Evolutionary conservation across 306 rosid genomes (phyloP), one percentile per base, ranked within the genome.

Genomic region (Ammopiptanthus mongolicus): DNA sequence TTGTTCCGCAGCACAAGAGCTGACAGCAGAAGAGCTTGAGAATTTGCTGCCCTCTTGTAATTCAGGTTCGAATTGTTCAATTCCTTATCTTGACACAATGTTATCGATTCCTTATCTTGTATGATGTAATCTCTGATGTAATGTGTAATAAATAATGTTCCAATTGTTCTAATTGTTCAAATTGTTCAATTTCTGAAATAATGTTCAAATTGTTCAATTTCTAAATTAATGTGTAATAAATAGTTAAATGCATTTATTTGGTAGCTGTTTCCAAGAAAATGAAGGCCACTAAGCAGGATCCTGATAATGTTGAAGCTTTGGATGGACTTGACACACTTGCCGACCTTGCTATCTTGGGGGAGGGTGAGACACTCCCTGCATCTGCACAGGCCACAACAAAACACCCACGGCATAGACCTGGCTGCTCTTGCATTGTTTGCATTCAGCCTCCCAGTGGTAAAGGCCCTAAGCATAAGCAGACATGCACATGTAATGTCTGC

Each of bases 401-500:
- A 78, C 99, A 95, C 75, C 99, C 97, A 8, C 89, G 99, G 36
- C 99, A 95, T 69, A 87, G 95, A 81, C 97, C 97, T 2, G 99
- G 97, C 61, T 95, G 99, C 81, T 87, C 99, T 33, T 95, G 99
- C 83, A 95, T 95, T 68, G 99, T 92, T 56, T 95, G 99, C 88
- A 95, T 95, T 78, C 99, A 95, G 74, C 99, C 99, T 71, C 99
- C 99, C 2, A 92, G 99, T 74, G 99, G 99, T 53, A 95, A 95
- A 82, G 99, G 95, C 51, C 99, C 99, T 62, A 95, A 95, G 80
- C 99, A 95, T 80, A 95, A 92, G 85, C 97, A 86, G 78, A 78
- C 97, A 15, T 95, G 99, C 86, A 92, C 93, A 12, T 95, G 99
- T 77, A 95, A 87, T 80, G 97, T 95, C 68, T 95, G 99, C 85